phyloP scores from a whole-genome alignment of 2,329 filamentous ascomycete genomes.

The Paecilomyces sp. region DNA sequence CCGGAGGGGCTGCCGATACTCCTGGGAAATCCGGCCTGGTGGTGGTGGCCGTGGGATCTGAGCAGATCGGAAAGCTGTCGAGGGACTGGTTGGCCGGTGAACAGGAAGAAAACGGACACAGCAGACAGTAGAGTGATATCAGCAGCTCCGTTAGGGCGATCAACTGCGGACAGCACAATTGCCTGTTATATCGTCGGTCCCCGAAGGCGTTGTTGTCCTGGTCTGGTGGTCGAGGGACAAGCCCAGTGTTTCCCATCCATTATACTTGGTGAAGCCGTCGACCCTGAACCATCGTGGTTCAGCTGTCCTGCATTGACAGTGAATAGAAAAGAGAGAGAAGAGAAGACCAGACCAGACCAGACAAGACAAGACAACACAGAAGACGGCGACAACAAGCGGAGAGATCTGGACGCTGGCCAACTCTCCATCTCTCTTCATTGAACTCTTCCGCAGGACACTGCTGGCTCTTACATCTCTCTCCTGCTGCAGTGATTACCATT shows the following conservation, averaged over 20 bases:
- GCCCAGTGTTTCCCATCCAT: not conserved
- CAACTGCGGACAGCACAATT: not conserved
- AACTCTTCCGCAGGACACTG: not conserved
- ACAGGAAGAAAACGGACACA: not conserved
- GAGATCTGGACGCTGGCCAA: not conserved
- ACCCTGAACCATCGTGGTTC: not conserved
- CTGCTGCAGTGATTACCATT: not conserved
- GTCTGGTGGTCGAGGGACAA: not conserved
- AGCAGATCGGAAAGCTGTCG: not conserved
- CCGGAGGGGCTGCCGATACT: not conserved
- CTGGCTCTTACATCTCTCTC: not conserved
- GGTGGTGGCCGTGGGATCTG: not conserved
- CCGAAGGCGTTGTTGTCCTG: not conserved
- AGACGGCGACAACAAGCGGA: not conserved
- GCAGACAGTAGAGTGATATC: not conserved
- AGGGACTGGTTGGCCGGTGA: not conserved
- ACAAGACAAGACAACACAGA: not conserved
- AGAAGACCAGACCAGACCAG: not conserved
- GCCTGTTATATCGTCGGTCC: not conserved
- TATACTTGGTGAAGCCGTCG: not conserved
- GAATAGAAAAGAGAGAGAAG: not conserved
- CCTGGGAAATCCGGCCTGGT: not conserved
- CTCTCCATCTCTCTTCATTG: not conserved
- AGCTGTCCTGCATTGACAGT: not conserved
- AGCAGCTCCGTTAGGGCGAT: not conserved